Evolutionary conservation across 768 basidiomycete species (phyloP).

Genomic region (Phaeolepiota aurea): DNA sequence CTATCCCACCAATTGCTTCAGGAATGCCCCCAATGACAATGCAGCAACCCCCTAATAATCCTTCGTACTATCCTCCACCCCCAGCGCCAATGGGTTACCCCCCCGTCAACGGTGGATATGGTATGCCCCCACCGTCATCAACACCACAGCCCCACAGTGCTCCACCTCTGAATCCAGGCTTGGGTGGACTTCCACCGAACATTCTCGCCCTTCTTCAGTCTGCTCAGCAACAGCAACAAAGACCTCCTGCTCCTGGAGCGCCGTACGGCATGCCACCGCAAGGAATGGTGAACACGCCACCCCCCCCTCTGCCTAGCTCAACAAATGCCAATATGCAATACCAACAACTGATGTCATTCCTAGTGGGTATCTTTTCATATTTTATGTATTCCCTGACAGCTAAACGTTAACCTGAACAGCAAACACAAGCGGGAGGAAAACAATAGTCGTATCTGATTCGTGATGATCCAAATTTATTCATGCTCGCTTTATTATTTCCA

Average conservation of each 20-base stretch:
- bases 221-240: slow-evolving; percentile 37
- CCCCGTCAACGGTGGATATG: slow-evolving; percentile 19
- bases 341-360: slow-evolving; percentile 63
- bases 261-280: slow-evolving; percentile 28
- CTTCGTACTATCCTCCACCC: slow-evolving; percentile 35
- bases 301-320: slow-evolving; percentile 25
- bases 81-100: slow-evolving; percentile 22
- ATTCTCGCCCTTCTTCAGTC: slow-evolving; percentile 58
- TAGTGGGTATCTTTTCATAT: slow-evolving; percentile 30
- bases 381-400: not conserved
- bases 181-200: slow-evolving; percentile 53
- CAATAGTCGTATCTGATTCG: slow-evolving; percentile 8
- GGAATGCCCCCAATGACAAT: slow-evolving; percentile 28
- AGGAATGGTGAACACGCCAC: slow-evolving; percentile 34
- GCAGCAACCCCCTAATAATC: slow-evolving; percentile 22
- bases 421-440: slow-evolving; percentile 22
- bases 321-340: slow-evolving; percentile 38
- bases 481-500: not conserved
- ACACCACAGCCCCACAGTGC: slow-evolving; percentile 24
- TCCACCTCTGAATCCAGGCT: slow-evolving; percentile 23
- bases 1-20: slow-evolving; percentile 19
- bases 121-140: slow-evolving; percentile 14
- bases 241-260: slow-evolving; percentile 15
- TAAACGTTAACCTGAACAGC: slow-evolving; percentile 12
- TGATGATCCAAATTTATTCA: not conserved